Base-by-base conservation (phyloP, 1,284 basidiomycete genomes). In the Lentinula novae-zelandiae region DNA sequence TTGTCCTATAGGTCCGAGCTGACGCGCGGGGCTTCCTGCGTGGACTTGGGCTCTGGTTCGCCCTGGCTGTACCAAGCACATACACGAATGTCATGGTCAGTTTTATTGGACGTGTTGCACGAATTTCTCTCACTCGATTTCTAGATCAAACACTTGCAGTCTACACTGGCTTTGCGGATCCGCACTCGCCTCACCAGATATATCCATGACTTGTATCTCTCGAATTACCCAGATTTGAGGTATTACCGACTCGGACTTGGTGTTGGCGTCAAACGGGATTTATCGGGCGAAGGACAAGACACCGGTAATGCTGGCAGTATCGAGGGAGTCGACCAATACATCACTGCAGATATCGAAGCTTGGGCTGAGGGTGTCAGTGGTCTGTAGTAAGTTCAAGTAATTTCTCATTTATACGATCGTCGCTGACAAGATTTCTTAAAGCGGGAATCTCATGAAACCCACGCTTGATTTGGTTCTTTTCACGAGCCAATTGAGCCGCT, bases 1-100 rank as follows among this genome's bases (percentile, higher is more conserved):
- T 61, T 84, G 82, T 80, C 93, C n/a, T 46, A 8, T 46, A 53
- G 54, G 54, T 56, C 34, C 93, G 89, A 36, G 95, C 93, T 0
- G 89, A 98, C 69, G 91, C 87, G 0, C 83, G 82, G 58, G 95
- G 94, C 0, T 98, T 98, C 74, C 65, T 94, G 13, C 83, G 82
- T 56, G 95, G 95, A 0, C 76, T 98, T 0, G 90, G 82, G 0
- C 79, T 94, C 62, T 98, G 96, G 96, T 97, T 96, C 70, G 76
- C 87, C 5, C 82, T 99, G 6, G 93, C 95, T 0, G 81, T 98
- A 31, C 96, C 96, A 0, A 95, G 92, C 69, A 96, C 94, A 17
- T 96, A 96, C 71, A 98, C 96, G 0, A 98, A 99, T 71, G 89
- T 93, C 1, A 96, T 98, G 93, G 90, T 91, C 53, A 38, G 78